Conservation (phyloP, 2,329 filamentous ascomycete genomes). For the Neopestalotiopsis sp. region DNA sequence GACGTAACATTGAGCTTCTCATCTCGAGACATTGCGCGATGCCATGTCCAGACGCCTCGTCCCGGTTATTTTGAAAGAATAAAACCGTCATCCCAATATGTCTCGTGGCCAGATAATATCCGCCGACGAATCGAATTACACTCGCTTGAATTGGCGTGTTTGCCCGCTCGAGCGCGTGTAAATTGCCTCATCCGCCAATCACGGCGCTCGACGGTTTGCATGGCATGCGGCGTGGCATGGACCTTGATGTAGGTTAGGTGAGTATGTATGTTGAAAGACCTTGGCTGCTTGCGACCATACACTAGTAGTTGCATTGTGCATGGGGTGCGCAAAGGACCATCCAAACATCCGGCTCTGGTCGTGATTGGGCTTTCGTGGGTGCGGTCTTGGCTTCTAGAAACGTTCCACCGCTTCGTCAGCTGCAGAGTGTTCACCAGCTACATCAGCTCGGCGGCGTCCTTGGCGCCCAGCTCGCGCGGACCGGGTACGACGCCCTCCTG, state of each 20-base stretch:
- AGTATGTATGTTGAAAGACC: too few relatives aligned
- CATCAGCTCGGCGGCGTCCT: background rate
- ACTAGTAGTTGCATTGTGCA: background rate
- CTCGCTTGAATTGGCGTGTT: slow-evolving; percentile 8
- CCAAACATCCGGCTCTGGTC: background rate
- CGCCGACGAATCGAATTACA: slow-evolving; percentile 4
- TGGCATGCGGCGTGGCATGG: background rate
- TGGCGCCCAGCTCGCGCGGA: background rate
- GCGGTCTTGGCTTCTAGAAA: slow-evolving; percentile 8
- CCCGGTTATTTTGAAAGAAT: background rate
- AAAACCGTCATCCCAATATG: background rate
- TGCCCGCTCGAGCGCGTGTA: background rate
- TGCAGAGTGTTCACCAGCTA: background rate
- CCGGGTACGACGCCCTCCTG: slow-evolving; percentile 7
- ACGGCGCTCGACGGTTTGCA: background rate
- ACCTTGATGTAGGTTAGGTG: background rate
- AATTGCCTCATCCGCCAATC: background rate
- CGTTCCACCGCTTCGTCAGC: background rate
- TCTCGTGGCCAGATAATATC: background rate
- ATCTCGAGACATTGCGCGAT: slow-evolving; percentile 6
- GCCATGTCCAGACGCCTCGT: background rate
- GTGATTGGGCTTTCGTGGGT: background rate
- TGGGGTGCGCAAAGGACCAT: background rate
- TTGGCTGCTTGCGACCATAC: background rate
- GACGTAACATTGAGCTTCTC: slow-evolving; percentile 4